Base-by-base conservation (phyloP, 2,329 filamentous ascomycete species). In the Penicillium sp. region DNA sequence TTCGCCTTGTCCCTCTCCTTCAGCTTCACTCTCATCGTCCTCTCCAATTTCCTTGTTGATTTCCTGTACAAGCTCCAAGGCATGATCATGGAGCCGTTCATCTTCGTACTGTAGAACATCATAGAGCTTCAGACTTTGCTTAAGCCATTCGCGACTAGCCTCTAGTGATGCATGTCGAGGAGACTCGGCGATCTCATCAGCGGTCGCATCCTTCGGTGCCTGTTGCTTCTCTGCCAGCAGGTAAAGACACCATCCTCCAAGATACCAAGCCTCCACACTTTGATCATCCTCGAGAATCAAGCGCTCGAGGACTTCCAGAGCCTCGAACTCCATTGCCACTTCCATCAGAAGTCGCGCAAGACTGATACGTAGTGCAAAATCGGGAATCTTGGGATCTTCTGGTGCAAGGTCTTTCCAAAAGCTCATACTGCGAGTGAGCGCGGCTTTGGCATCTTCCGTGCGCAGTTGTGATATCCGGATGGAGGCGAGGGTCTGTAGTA, bases 191-290 rank as follows among this genome's bases (percentile, higher is more conserved):
- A 65, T 53, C 66, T 76, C 66, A 62, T 67, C 52, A 36, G 61
- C 65, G 46, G 68, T 66, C 41, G 65, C 58, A 59, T 71, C 56
- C 57, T 70, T 74, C 48, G 72, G 73, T 1, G 66, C 70, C 38
- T 79, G 67, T 59, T 72, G 69, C 68, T 79, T 75, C 63, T 74
- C 69, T 34, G 72, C 74, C 58, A 89, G 78, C 55, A 96, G 82
- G 70, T 91, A 90, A 62, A 95, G 81, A 64, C 91, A 92, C 90
- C 93, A 97, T 4, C 94, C 95, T 40, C 94, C 94, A 5, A 99
- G 81, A 75, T 99, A 99, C 91, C 92, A 97, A 16, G 90, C 89
- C 75, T 99, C 94, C 18, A 99, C 89, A 71, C 93, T 96, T 68
- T 89, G 83, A 69, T 99, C 95, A 62, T 99, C 93, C 70, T 99